phyloP scores from a whole-genome alignment of 2,329 filamentous ascomycete genomes.

The Colletotrichum falcatum region DNA sequence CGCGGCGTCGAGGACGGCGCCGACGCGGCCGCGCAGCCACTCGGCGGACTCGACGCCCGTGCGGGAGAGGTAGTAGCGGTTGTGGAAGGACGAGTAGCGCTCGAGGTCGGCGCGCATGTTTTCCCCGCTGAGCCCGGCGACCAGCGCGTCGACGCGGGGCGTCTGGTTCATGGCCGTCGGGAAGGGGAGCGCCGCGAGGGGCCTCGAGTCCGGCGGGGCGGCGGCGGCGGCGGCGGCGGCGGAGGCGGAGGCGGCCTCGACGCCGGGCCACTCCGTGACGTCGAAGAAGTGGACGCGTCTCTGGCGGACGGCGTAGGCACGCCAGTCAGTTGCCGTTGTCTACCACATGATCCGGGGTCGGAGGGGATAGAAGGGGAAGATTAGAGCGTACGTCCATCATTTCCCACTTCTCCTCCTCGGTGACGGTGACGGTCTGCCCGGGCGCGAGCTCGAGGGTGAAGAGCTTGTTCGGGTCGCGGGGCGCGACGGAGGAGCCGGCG shows the following conservation, averaged over 20 bases:
- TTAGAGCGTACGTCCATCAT: slow-evolving; percentile 43
- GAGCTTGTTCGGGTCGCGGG: slow-evolving; percentile 38
- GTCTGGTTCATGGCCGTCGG: slow-evolving; percentile 42
- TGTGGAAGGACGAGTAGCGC: slow-evolving; percentile 74
- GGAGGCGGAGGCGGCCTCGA: slow-evolving; percentile 23
- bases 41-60: slow-evolving; percentile 78
- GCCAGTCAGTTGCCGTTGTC: background rate
- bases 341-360: too few relatives aligned
- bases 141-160: slow-evolving; percentile 40
- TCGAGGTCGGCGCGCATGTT: slow-evolving; percentile 48
- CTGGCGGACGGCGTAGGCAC: slow-evolving; percentile 1
- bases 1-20: slow-evolving; percentile 69
- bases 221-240: slow-evolving; percentile 26
- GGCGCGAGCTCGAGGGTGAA: slow-evolving; percentile 44
- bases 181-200: slow-evolving; percentile 40
- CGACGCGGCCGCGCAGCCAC: slow-evolving; percentile 78
- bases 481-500: slow-evolving; percentile 32
- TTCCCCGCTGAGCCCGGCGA: slow-evolving; percentile 32
- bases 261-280: slow-evolving; percentile 44
- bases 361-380: background rate
- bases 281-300: slow-evolving; percentile 45
- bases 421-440: slow-evolving; percentile 43
- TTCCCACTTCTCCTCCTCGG: slow-evolving; percentile 45
- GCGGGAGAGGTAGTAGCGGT: slow-evolving; percentile 73
- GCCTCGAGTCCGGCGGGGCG: slow-evolving; percentile 22